phyloP scores from a whole-genome alignment of 176 grass and related monocot species.

The Ananas comosus region DNA sequence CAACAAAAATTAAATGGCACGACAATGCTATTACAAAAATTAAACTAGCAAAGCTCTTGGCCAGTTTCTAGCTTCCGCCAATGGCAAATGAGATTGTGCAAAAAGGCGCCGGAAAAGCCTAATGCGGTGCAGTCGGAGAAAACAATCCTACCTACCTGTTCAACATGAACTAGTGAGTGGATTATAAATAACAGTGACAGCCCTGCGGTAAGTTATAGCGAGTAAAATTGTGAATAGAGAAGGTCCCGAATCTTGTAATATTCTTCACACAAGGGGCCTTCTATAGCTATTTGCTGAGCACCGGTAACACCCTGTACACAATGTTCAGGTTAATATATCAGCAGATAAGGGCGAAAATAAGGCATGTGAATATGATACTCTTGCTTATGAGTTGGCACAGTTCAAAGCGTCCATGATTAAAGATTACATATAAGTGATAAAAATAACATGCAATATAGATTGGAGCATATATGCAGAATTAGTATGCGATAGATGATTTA shows the following conservation, averaged over 20 bases:
- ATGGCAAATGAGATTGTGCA: no score
- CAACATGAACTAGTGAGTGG: no score
- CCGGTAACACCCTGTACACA: slow-evolving; percentile 47
- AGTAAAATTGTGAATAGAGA: slow-evolving; percentile 80
- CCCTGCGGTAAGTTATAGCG: slow-evolving; percentile 27
- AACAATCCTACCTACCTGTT: no score
- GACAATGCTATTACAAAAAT: no score
- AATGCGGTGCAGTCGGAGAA: no score
- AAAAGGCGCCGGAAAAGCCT: no score
- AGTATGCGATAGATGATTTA: slow-evolving; percentile 10
- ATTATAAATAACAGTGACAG: not conserved
- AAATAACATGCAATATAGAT: no score
- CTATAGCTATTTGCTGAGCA: slow-evolving; percentile 75
- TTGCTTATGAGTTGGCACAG: not conserved
- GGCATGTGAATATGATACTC: not conserved
- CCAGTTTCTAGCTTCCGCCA: no score
- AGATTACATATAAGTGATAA: not conserved
- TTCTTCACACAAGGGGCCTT: slow-evolving; percentile 79
- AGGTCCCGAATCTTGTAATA: slow-evolving; percentile 82
- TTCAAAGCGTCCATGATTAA: not conserved
- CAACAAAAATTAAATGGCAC: no score
- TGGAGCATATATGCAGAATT: not conserved
- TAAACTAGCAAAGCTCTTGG: no score
- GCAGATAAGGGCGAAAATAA: not conserved
- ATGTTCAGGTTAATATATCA: not conserved